These are phyloP conservation scores for Exophiala bonariae DNA, from an alignment of 2,329 filamentous ascomycete genomes.

Conservation along the genomic window DNA sequence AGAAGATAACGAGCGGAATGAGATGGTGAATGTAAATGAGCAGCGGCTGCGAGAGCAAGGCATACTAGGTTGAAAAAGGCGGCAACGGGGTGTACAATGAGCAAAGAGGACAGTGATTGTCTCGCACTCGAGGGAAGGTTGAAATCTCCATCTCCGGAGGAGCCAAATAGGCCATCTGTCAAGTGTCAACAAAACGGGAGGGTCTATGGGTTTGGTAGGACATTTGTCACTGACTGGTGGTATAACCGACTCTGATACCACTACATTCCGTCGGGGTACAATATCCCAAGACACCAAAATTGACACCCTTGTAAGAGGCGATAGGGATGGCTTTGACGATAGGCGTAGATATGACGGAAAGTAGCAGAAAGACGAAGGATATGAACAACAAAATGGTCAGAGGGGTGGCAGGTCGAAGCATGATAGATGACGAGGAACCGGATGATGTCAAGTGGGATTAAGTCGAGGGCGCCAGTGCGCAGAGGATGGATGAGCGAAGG, in stretches of 20 bases:
- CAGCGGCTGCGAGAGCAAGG: slow-evolving; percentile 73
- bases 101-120: slow-evolving; percentile 76
- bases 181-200: slow-evolving; percentile 15
- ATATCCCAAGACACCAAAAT: slow-evolving; percentile 91
- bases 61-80: slow-evolving; percentile 83
- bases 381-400: slow-evolving; percentile 80
- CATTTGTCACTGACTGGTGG: slow-evolving; percentile 63
- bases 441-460: background rate
- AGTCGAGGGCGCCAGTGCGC: slow-evolving; percentile 3
- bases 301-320: slow-evolving; percentile 71
- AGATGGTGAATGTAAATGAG: slow-evolving; percentile 83
- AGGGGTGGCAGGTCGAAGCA: slow-evolving; percentile 91
- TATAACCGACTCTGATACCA: slow-evolving; percentile 78
- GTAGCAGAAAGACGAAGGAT: slow-evolving; percentile 80
- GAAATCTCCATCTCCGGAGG: slow-evolving; percentile 52
- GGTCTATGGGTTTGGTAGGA: slow-evolving; percentile 7
- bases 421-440: slow-evolving; percentile 46
- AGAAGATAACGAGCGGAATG: slow-evolving; percentile 90
- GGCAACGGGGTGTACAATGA: slow-evolving; percentile 91
- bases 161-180: slow-evolving; percentile 50
- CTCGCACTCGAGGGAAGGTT: slow-evolving; percentile 65
- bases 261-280: slow-evolving; percentile 70
- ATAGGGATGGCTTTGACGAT: slow-evolving; percentile 84
- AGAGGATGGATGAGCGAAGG: background rate
- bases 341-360: slow-evolving; percentile 88